A percentile compares a stretch with the other conserved stretches of the same genome.
Conservation (phyloP, 345 rosid genomes). For the Turritis glabra region DNA sequence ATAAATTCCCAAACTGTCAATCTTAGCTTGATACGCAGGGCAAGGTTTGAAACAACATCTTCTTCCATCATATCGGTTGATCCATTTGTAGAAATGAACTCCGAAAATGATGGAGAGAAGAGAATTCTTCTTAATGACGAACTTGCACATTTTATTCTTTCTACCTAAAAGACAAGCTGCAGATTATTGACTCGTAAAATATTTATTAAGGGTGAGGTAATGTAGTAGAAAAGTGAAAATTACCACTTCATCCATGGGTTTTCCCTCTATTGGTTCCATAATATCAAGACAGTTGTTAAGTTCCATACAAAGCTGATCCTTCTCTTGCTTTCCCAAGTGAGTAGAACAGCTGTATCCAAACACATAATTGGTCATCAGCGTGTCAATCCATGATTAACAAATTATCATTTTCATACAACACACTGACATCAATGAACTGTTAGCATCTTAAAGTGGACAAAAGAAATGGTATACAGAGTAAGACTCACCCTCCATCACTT, state of each 20-base stretch:
- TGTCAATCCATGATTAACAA: conserved; percentile 12
- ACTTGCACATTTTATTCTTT: conserved; percentile 75
- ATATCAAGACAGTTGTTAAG: conserved; percentile 69
- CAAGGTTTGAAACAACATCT: conserved; percentile 82
- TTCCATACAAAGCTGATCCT: conserved; percentile 59
- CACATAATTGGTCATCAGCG: conserved; percentile 9
- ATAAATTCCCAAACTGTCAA: conserved; percentile 94
- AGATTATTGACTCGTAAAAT: conserved; percentile 39
- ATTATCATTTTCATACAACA: neutral
- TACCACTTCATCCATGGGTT: conserved; percentile 79
- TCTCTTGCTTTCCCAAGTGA: conserved; percentile 61
- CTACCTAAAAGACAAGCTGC: conserved; percentile 61
- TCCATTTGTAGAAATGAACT: conserved; percentile 78
- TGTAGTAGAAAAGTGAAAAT: conserved; percentile 14
- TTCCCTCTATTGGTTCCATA: conserved; percentile 71
- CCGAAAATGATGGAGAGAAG: conserved; percentile 82
- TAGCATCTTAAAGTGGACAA: conserved; percentile 3
- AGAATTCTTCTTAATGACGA: conserved; percentile 80
- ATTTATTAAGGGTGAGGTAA: neutral
- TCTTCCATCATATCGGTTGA: conserved; percentile 88
- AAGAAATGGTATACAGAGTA: conserved; percentile 5
- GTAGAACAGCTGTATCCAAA: conserved; percentile 46
- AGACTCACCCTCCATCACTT: conserved; percentile 60
- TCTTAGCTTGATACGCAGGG: conserved; percentile 72
- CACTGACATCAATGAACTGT: neutral